phyloP scores from a whole-genome alignment of 2,329 filamentous ascomycete species.

The Aaosphaeria arxii region DNA sequence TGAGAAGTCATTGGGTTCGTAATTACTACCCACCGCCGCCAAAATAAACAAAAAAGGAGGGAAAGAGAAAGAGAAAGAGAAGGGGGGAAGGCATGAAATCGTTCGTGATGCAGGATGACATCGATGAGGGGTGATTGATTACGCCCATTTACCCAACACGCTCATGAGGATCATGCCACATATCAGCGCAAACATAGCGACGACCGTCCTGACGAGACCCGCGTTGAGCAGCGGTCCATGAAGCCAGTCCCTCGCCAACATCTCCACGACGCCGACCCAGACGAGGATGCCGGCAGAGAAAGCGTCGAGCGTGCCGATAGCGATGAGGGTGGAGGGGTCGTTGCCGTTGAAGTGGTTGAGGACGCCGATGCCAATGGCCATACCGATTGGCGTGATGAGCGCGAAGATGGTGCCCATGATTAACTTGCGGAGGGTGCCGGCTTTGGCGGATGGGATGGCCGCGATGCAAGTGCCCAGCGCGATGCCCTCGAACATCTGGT shows the following conservation, averaged over 20 bases:
- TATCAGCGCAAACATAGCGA: conserved; percentile 55
- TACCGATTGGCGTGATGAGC: conserved; percentile 71
- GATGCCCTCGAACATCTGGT: conserved; percentile 75
- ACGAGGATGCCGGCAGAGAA: conserved; percentile 71
- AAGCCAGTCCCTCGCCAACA: conserved; percentile 76
- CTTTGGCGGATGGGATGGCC: conserved; percentile 45
- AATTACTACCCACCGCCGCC: too few species aligned
- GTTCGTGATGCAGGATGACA: too few species aligned
- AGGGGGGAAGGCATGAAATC: too few species aligned
- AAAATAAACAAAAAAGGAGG: too few species aligned
- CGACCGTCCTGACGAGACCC: conserved; percentile 44
- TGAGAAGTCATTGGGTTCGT: too few species aligned
- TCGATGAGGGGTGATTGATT: not conserved
- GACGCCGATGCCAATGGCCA: conserved; percentile 76
- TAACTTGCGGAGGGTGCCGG: conserved; percentile 50
- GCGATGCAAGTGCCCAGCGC: conserved; percentile 71
- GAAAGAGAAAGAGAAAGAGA: too few species aligned
- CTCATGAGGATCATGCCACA: conserved; percentile 68
- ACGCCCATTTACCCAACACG: conserved; percentile 73
- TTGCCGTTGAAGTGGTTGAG: conserved; percentile 71
- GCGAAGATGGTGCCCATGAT: conserved; percentile 64
- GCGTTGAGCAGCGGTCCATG: conserved; percentile 50
- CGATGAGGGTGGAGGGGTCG: conserved; percentile 63
- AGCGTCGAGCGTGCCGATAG: conserved; percentile 71
- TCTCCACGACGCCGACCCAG: conserved; percentile 79